Evolutionary conservation across 192 early-diverging fungal genomes (phyloP).

Genomic region (Coemansia sp.): DNA sequence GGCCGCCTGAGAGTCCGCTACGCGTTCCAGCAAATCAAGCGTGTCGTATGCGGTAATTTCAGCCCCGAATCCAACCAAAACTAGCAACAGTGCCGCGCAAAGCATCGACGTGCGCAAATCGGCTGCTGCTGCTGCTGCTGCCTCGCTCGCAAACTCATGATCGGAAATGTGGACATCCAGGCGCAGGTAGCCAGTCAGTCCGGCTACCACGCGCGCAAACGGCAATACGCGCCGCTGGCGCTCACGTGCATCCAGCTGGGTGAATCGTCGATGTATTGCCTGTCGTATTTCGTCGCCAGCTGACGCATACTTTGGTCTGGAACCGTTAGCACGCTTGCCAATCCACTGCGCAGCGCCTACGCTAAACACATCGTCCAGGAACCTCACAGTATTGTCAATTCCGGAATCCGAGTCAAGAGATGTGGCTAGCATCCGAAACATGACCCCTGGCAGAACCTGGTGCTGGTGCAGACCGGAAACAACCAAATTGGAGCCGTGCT

Average conservation of each 20-base stretch:
- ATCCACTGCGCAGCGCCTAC: conserved; percentile 31
- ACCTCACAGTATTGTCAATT: conserved; percentile 8
- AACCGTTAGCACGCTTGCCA: conserved; percentile 1
- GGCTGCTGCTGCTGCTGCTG: not conserved
- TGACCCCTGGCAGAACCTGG: conserved; percentile 28
- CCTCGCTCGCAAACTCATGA: conserved; percentile 1
- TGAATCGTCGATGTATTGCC: conserved; percentile 13
- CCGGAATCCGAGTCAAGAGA: not conserved
- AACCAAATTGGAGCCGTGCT: conserved; percentile 5
- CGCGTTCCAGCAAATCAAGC: conserved; percentile 2
- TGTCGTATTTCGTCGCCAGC: conserved; percentile 22
- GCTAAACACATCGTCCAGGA: conserved; percentile 17
- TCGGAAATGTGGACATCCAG: conserved; percentile 20
- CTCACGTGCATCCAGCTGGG: not conserved
- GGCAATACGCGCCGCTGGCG: conserved; percentile 7
- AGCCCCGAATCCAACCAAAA: conserved; percentile 27
- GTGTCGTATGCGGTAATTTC: conserved; percentile 11
- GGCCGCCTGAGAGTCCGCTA: conserved; percentile 1
- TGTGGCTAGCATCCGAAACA: conserved; percentile 24
- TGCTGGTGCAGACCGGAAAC: conserved; percentile 14
- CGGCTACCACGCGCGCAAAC: conserved; percentile 23
- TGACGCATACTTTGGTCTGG: conserved; percentile 23
- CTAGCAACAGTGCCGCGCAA: conserved; percentile 28
- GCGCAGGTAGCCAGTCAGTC: conserved; percentile 31
- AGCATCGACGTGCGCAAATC: not conserved